Evolutionary conservation across 139 green algal genomes (phyloP).

Genomic region (Chlorella sp.): DNA sequence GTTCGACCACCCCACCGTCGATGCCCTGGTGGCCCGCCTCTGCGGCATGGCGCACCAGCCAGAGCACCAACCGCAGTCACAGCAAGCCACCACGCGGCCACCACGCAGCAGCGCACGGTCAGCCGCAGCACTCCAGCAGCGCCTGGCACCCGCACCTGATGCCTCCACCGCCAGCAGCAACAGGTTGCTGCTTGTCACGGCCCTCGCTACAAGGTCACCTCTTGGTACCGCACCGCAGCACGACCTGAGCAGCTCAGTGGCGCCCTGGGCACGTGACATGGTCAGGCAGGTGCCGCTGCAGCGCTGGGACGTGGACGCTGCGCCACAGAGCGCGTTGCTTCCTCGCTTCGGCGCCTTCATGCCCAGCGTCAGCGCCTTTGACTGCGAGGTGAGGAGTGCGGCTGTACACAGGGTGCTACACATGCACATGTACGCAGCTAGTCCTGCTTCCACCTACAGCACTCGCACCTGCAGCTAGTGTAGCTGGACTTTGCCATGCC

Average conservation of each 20-base stretch:
- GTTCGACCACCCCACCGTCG: conserved; percentile 58
- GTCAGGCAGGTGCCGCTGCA: not conserved
- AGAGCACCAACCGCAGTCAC: not conserved
- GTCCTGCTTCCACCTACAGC: not conserved
- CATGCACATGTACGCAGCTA: not conserved
- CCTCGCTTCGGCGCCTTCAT: conserved; percentile 49
- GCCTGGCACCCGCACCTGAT: not conserved
- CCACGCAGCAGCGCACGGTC: not conserved
- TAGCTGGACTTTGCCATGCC: not conserved
- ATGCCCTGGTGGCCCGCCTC: not conserved
- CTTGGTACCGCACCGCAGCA: not conserved
- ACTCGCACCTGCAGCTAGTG: no score
- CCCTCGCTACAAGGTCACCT: not conserved
- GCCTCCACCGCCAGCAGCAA: not conserved
- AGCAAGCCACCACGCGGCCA: not conserved
- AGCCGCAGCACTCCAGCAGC: not conserved
- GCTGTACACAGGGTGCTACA: not conserved
- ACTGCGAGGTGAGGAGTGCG: conserved; percentile 16
- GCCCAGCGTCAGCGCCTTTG: conserved; percentile 46
- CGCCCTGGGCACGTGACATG: not conserved
- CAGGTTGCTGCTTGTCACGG: not conserved
- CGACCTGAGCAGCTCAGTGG: not conserved
- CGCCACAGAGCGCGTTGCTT: not conserved
- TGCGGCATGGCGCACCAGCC: not conserved
- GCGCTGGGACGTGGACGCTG: conserved; percentile 58